These are phyloP conservation scores for Aspergillus pseudoglaucus DNA, from an alignment of 2,329 filamentous ascomycete species.

Conservation along the genomic window DNA sequence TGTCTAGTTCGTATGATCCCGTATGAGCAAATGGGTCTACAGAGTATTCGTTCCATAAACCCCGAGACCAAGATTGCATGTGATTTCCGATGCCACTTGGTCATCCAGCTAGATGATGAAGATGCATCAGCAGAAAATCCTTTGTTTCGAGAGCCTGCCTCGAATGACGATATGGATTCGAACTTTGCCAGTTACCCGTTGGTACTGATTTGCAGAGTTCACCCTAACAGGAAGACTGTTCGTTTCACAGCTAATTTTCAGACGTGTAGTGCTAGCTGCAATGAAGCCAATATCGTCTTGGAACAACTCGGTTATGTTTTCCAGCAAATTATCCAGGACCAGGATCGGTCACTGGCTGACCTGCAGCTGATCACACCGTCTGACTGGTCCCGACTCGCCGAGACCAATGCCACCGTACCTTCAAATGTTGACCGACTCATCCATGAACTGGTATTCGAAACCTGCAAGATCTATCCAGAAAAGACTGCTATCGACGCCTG, in stretches of 20 bases:
- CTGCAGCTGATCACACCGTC: conserved; percentile 27
- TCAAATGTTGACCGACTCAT: conserved; percentile 22
- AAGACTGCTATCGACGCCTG: too few relatives aligned
- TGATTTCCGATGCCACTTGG: conserved; percentile 43
- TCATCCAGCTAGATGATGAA: conserved; percentile 38
- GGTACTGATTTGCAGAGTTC: neutral
- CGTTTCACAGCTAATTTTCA: neutral
- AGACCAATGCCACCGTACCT: conserved; percentile 26
- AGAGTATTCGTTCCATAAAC: conserved; percentile 49
- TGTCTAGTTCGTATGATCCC: conserved; percentile 53
- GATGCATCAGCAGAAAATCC: conserved; percentile 49
- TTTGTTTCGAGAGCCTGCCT: neutral
- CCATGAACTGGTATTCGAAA: too few relatives aligned
- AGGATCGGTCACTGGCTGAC: conserved; percentile 11
- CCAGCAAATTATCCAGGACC: conserved; percentile 14
- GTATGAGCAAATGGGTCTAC: conserved; percentile 57
- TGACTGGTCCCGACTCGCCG: conserved; percentile 26
- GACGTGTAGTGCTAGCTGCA: conserved; percentile 7
- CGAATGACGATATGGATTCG: neutral
- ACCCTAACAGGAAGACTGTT: neutral
- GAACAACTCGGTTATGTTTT: conserved; percentile 25
- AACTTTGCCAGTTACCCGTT: neutral
- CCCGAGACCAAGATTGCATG: conserved; percentile 40
- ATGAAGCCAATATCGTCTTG: conserved; percentile 41
- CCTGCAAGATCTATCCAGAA: too few relatives aligned